These are phyloP conservation scores for Trichoderma sp. DNA, from an alignment of 2,329 filamentous ascomycete genomes.

Conservation along the genomic window DNA sequence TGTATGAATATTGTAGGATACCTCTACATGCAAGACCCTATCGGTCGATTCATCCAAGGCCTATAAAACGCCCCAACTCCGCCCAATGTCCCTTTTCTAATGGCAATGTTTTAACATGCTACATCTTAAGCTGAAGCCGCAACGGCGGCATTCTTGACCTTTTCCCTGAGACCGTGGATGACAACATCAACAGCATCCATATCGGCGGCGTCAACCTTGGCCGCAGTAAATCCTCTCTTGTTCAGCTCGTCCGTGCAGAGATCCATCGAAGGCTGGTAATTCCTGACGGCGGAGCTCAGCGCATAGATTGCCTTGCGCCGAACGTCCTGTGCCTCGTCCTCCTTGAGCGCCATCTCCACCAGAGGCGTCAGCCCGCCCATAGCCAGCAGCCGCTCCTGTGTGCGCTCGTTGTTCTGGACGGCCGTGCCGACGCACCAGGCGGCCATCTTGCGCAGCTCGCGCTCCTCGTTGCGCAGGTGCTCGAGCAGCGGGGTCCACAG, in stretches of 20 bases:
- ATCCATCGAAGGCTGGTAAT: conserved; percentile 83
- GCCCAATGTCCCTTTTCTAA: conserved; percentile 29
- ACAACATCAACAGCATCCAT: conserved; percentile 83
- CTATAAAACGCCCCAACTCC: conserved; percentile 34
- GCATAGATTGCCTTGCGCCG: conserved; percentile 88
- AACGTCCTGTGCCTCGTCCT: conserved; percentile 59
- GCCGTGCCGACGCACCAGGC: conserved; percentile 95
- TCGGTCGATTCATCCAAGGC: background rate
- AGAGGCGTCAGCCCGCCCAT: conserved; percentile 68
- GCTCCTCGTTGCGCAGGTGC: conserved; percentile 64
- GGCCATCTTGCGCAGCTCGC: conserved; percentile 75
- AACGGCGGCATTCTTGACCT: conserved; percentile 38
- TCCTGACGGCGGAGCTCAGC: conserved; percentile 79
- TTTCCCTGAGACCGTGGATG: conserved; percentile 63
- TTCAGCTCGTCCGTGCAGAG: conserved; percentile 59
- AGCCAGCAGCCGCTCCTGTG: conserved; percentile 67
- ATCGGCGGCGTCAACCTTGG: conserved; percentile 71
- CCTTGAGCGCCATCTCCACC: conserved; percentile 59
- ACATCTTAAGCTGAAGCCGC: background rate
- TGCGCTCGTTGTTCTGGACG: conserved; percentile 89
- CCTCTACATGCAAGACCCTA: background rate
- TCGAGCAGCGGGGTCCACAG: conserved; percentile 79
- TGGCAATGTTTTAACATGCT: background rate
- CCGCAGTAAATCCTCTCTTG: conserved; percentile 53
- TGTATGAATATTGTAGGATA: conserved; percentile 8